phyloP scores from a whole-genome alignment of 805 yeast genomes.

The Starmera quercuum region DNA sequence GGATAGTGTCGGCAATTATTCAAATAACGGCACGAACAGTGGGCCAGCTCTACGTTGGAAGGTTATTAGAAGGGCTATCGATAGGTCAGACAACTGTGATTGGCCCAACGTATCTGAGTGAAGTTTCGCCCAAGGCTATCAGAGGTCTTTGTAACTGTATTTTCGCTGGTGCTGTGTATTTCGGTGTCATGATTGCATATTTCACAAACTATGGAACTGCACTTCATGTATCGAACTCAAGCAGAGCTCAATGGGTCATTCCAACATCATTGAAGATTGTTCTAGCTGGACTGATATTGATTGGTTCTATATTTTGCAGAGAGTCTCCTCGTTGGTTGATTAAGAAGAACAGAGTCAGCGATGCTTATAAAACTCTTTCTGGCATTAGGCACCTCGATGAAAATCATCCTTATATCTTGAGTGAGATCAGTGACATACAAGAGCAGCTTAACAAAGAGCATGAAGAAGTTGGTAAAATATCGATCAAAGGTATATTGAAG shows the following conservation, averaged over 20 bases:
- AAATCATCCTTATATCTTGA: conserved; percentile 41
- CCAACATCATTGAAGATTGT: conserved; percentile 43
- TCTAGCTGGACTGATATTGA: conserved; percentile 37
- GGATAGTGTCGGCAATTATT: conserved; percentile 39
- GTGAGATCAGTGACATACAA: conserved; percentile 44
- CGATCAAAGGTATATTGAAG: conserved; percentile 19
- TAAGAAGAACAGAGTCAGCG: conserved; percentile 29
- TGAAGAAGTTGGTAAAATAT: conserved; percentile 18
- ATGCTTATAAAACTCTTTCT: conserved; percentile 34
- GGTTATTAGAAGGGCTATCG: conserved; percentile 47
- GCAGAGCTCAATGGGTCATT: conserved; percentile 41
- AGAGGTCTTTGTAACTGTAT: conserved; percentile 46
- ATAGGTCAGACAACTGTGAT: conserved; percentile 51
- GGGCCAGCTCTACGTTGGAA: conserved; percentile 49
- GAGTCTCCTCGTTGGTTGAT: conserved; percentile 44
- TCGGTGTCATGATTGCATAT: conserved; percentile 44
- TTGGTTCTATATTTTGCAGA: conserved; percentile 34
- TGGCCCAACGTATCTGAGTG: conserved; percentile 49
- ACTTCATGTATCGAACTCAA: conserved; percentile 28
- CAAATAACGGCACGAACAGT: conserved; percentile 37
- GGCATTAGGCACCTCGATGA: conserved; percentile 36
- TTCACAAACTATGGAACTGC: conserved; percentile 47
- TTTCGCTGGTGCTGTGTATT: conserved; percentile 51
- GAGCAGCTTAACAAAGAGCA: conserved; percentile 35
- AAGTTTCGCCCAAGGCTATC: conserved; percentile 42